Evolutionary conservation across 768 basidiomycete genomes (phyloP), one percentile per base, ranked within the genome.

Genomic region (Tricholomella constricta): DNA sequence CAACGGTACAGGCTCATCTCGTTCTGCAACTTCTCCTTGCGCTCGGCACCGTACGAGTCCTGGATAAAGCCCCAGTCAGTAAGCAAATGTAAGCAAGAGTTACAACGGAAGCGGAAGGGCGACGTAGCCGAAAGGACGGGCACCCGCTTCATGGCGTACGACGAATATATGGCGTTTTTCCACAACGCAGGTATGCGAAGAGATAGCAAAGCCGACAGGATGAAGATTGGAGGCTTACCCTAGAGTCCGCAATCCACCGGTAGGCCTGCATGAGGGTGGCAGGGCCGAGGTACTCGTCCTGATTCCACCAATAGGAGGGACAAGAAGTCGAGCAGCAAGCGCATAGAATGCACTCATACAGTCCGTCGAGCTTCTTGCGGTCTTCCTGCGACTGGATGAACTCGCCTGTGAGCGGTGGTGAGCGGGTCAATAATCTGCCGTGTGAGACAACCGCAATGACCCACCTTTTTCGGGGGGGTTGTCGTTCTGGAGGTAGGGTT

Each of bases 231-330:
- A 37, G 6, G 77, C 87, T 51, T 59, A 92, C 92, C 62, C 96
- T 79, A 42, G 93, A 96, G 68, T 98, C 96, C 0, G 95, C 94
- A 66, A 99, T 96, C 96, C 96, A 98, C 60, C 95, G 79, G 73
- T 98, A 97, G 0, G 94, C 93, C 63, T 94, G 91, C 93, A 98
- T 94, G 63, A 98, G 76, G 0, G 94, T 94, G 1, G 96, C 96
- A 6, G 96, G 96, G 31, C 96, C 95, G 35, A 99, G 88, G 72
- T 99, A 99, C 71, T 94, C 90, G 67, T 98, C 94, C 73, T 94
- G 93, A 75, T 98, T 98, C 96, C 96, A 98, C 96, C 96, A 98
- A 74, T 98, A 97, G 26, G 88, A 90, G 4, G 96, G 96, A 81
- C 96, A 99, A 38, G 90, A 91, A 0, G 96, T 98, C 37, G 94